Base-by-base conservation (phyloP, 495 filamentous ascomycete species). In the Talaromyces adpressus region DNA sequence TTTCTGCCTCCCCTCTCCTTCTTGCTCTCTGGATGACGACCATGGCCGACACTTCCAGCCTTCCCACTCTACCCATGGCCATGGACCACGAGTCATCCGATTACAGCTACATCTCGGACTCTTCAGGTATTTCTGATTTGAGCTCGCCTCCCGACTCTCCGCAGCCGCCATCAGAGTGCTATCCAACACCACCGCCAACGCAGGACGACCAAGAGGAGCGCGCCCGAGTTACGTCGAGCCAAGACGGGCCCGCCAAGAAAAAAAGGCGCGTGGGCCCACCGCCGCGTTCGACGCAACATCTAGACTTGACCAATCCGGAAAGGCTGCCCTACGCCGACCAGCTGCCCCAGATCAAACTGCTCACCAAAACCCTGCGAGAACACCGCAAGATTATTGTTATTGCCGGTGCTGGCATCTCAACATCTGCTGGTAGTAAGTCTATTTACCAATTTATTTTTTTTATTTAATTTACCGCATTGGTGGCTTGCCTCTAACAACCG, bases 361-460 rank as follows among this genome's bases (percentile, higher is more conserved):
- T 98, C 14, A 74, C 91, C 41, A 84, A 89, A 59, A 87, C 85
- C n/a, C 75, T 98, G 64, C 87, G 89, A 62, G 90, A 90, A 70
- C 94, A 92, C 76, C 88, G 89, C 73, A 97, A 96, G 77, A 96
- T 98, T 68, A 91, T 98, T 20, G 91, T 97, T 49, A 91, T 98
- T 74, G 93, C 93, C 32, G 94, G 94, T 57, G 94, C 94, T 34
- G 94, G 94, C 59, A 98, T 98, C 64, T 98, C 94, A 39, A 93
- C 95, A 14, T 91, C 92, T 53, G 95, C 94, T 66, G 94, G 94
- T 61, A 94, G 92, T 96, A 87, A 68, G 91, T 87, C 62, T 69
- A 82, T 84, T 59, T 90, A 86, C 2, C 8, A 34, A 27, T 45
- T 14, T 39, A 29, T 57, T n/a, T 57, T 41, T 39, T 57, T 41